These are phyloP conservation scores for Solidago caesia DNA, from an alignment of 129 eudicot species.

Conservation along the genomic window DNA sequence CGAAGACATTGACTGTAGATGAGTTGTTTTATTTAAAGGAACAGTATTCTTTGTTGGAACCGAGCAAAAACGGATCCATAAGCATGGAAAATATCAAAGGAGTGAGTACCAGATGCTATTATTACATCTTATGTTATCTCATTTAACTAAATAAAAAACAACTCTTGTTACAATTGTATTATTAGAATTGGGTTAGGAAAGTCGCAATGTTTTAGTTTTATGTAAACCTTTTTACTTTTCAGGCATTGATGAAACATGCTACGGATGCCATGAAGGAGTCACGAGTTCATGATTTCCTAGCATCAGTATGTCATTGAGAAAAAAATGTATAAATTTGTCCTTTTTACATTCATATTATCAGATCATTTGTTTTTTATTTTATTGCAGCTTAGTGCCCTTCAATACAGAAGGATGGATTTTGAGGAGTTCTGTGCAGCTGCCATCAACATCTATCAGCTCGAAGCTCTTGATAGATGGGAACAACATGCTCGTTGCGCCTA, in stretches of 20 bases:
- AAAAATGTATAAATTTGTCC: neutral
- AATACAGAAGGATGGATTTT: conserved; percentile 85
- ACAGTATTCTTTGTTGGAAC: conserved; percentile 75
- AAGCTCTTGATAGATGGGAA: conserved; percentile 94
- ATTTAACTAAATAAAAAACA: neutral
- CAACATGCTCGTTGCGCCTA: conserved; percentile 94
- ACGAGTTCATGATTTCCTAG: conserved; percentile 69
- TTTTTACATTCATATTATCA: neutral
- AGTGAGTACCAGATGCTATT: conserved; percentile 39
- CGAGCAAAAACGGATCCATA: conserved; percentile 78
- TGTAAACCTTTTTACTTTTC: conserved; percentile 30
- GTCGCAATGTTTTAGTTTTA: conserved; percentile 8
- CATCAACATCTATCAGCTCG: conserved; percentile 79
- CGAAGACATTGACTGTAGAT: conserved; percentile 82
- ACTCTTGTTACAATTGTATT: neutral
- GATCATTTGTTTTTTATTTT: neutral
- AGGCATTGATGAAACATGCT: conserved; percentile 85
- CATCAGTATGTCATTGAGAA: conserved; percentile 50
- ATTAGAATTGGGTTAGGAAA: neutral
- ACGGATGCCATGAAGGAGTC: conserved; percentile 99
- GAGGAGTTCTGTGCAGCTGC: conserved; percentile 98
- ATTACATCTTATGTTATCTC: conserved; percentile 15
- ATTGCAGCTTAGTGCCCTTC: conserved; percentile 81
- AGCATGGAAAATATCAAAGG: conserved; percentile 76
- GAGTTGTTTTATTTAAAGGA: conserved; percentile 72